Evolutionary conservation across 441 rosid genomes (phyloP).

Genomic region (Erysimum cheiri): DNA sequence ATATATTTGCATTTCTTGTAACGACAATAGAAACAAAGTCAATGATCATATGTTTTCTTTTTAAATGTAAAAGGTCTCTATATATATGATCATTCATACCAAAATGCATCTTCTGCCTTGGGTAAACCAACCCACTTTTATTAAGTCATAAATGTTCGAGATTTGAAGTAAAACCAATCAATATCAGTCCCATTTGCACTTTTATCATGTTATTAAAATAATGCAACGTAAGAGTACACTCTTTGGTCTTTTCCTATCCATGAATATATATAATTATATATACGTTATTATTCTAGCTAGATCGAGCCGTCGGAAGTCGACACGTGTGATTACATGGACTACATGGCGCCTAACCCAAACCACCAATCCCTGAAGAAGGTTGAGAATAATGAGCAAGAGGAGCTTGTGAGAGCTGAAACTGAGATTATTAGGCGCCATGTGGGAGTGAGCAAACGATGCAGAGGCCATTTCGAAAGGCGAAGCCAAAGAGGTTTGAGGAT

Average conservation of each 20-base stretch:
- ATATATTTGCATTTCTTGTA: not conserved
- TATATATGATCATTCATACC: not conserved
- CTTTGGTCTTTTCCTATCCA: not conserved
- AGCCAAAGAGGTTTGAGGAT: not conserved
- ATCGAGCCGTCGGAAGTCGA: constrained; percentile 17
- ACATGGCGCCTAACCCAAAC: not conserved
- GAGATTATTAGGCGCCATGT: not conserved
- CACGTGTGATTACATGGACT: not conserved
- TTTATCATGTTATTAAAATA: constrained; percentile 1
- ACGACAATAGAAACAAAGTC: not conserved
- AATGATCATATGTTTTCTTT: constrained; percentile 6
- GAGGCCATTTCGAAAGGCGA: not conserved
- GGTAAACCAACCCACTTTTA: constrained; percentile 9
- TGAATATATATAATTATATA: too few species aligned
- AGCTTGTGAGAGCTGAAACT: not conserved
- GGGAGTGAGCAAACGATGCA: not conserved
- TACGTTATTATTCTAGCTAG: not conserved
- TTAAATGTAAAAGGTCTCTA: constrained; percentile 6
- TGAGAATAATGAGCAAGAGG: too few species aligned
- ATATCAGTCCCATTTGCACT: not conserved
- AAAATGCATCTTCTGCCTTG: not conserved
- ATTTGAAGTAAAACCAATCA: not conserved
- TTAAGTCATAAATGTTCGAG: not conserved
- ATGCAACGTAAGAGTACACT: constrained; percentile 4
- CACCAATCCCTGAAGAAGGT: not conserved